A percentile compares a stretch with the other conserved stretches of the same genome.
phyloP scores from a whole-genome alignment of 176 grass and related monocot species.

The Oryza punctata region DNA sequence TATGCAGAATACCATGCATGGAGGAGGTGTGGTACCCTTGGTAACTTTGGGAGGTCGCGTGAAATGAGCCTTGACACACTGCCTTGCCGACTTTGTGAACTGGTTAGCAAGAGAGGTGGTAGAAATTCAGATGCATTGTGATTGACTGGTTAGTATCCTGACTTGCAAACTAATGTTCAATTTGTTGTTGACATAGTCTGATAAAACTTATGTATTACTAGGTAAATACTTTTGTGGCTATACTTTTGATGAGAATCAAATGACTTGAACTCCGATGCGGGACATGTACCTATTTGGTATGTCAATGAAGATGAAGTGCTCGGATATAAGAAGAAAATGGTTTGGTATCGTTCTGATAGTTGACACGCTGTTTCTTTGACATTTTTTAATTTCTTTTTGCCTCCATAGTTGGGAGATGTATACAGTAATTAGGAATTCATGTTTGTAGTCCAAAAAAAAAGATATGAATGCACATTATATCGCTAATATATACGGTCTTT shows the following conservation, averaged over 20 bases:
- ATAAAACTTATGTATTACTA: slow-evolving; percentile 14
- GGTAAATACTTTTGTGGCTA: slow-evolving; percentile 28
- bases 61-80: slow-evolving; percentile 81
- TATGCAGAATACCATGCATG: slow-evolving; percentile 93
- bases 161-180: not conserved
- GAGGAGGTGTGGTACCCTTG: slow-evolving; percentile 79
- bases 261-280: not conserved
- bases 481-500: not conserved
- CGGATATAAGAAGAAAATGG: not conserved
- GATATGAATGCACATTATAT: not conserved
- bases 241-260: not conserved
- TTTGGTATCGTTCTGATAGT: slow-evolving; percentile 3
- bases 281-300: slow-evolving; percentile 17
- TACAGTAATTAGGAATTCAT: slow-evolving; percentile 6
- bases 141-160: slow-evolving; percentile 39
- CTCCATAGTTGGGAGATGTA: not conserved
- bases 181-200: slow-evolving; percentile 15
- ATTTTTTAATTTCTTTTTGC: slow-evolving; percentile 7
- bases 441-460: slow-evolving; percentile 15
- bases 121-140: slow-evolving; percentile 60
- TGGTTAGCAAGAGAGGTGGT: slow-evolving; percentile 72
- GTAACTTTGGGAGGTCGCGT: slow-evolving; percentile 74
- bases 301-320: not conserved
- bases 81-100: slow-evolving; percentile 82
- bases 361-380: not conserved